These are phyloP conservation scores for Athelia psychrophila DNA, from an alignment of 1,284 basidiomycete species.

Conservation along the genomic window DNA sequence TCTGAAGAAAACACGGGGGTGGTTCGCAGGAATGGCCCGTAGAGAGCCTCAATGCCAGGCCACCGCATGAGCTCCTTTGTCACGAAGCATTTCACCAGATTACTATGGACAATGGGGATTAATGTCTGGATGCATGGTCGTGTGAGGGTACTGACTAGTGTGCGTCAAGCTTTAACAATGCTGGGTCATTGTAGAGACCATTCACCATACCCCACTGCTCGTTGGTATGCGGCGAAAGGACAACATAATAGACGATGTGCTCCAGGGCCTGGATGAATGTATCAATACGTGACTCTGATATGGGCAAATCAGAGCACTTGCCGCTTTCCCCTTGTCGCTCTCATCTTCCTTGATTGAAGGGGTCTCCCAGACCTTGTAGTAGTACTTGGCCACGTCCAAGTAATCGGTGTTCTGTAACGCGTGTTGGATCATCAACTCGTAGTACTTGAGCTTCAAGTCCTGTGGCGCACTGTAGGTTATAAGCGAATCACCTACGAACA, in stretches of 20 bases:
- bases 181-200: slow-evolving; percentile 78
- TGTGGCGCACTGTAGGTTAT: slow-evolving; percentile 26
- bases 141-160: slow-evolving; percentile 66
- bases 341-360: slow-evolving; percentile 85
- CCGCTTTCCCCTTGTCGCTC: slow-evolving; percentile 69
- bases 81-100: slow-evolving; percentile 94
- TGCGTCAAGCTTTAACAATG: slow-evolving; percentile 77
- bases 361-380: slow-evolving; percentile 96
- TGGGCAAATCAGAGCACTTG: slow-evolving; percentile 35
- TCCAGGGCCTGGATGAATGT: slow-evolving; percentile 66
- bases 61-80: slow-evolving; percentile 97
- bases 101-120: slow-evolving; percentile 44
- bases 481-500: no score
- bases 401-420: slow-evolving; percentile 85
- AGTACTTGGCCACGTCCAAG: slow-evolving; percentile 93
- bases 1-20: slow-evolving; percentile 82
- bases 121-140: background rate
- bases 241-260: slow-evolving; percentile 93
- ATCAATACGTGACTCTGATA: no score
- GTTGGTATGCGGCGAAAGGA: slow-evolving; percentile 92
- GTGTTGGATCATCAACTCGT: slow-evolving; percentile 95
- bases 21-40: slow-evolving; percentile 79
- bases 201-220: slow-evolving; percentile 98
- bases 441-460: slow-evolving; percentile 96
- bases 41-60: slow-evolving; percentile 93